Percentiles rank a stretch among this genome's conserved stretches.
Conservation (phyloP, 306 rosid genomes). For the Medicago lupulina region DNA sequence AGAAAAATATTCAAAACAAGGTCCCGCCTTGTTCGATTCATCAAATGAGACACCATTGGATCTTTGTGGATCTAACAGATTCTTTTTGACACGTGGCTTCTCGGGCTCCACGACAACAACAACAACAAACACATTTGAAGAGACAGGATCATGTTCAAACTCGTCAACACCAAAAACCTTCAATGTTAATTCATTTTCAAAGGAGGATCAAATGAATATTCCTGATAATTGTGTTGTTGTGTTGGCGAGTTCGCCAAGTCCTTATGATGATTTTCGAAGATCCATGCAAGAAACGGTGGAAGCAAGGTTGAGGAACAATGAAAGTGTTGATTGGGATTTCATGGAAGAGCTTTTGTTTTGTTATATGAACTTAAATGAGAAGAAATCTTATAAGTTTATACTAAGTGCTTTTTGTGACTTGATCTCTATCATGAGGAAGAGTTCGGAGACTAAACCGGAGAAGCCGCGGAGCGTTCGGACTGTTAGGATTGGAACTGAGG, state of each 20-base stretch:
- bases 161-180: constrained; percentile 41
- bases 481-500: constrained; percentile 30
- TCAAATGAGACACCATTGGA: constrained; percentile 34
- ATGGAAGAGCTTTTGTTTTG: constrained; percentile 77
- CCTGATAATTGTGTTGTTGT: constrained; percentile 64
- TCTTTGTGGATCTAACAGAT: constrained; percentile 57
- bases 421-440: constrained; percentile 51
- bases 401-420: constrained; percentile 75
- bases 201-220: constrained; percentile 12
- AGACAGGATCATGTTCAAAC: constrained; percentile 43
- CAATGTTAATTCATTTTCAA: constrained; percentile 16
- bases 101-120: constrained; percentile 46
- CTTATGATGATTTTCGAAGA: constrained; percentile 59
- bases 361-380: constrained; percentile 68
- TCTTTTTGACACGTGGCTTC: constrained; percentile 45
- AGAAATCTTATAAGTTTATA: constrained; percentile 63
- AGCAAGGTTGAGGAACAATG: constrained; percentile 43
- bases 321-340: constrained; percentile 78
- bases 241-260: constrained; percentile 57
- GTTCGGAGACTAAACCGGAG: constrained; percentile 3
- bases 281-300: constrained; percentile 78
- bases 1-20: constrained; percentile 12
- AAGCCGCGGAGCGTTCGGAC: constrained; percentile 50
- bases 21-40: constrained; percentile 44
- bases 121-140: constrained; percentile 47